phyloP scores from a whole-genome alignment of 495 filamentous ascomycete genomes.

The Podospora bellae-mahoneyi region DNA sequence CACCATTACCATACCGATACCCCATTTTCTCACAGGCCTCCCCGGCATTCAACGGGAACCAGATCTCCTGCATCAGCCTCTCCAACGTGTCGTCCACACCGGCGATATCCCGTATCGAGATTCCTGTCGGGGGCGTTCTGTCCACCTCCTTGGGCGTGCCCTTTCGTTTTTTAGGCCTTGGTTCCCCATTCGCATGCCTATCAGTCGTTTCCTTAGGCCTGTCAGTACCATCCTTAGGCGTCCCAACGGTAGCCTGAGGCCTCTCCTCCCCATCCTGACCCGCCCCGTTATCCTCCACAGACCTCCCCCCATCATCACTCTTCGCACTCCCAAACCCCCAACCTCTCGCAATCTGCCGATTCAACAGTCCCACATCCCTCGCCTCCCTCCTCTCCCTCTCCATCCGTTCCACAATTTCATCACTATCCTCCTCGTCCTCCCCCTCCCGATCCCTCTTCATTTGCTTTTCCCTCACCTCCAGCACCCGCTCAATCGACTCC shows the following conservation, averaged over 20 bases:
- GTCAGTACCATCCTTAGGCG: not conserved
- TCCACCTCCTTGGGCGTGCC: slow-evolving; percentile 47
- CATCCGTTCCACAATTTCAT: slow-evolving; percentile 65
- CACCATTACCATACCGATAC: slow-evolving; percentile 77
- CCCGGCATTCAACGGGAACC: slow-evolving; percentile 68
- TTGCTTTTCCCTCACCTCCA: slow-evolving; percentile 70
- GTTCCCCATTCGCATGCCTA: slow-evolving; percentile 63
- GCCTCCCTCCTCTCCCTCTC: slow-evolving; percentile 28
- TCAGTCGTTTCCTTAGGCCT: slow-evolving; percentile 17
- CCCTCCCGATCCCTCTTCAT: slow-evolving; percentile 39
- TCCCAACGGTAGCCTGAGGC: not conserved
- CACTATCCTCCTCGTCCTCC: slow-evolving; percentile 50
- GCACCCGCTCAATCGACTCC: slow-evolving; percentile 79
- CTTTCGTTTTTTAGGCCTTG: slow-evolving; percentile 63
- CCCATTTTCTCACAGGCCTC: slow-evolving; percentile 54
- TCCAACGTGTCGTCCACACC: slow-evolving; percentile 78
- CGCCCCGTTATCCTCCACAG: not conserved
- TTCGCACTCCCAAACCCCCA: slow-evolving; percentile 51
- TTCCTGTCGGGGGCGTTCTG: slow-evolving; percentile 67
- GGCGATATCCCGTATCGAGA: slow-evolving; percentile 77
- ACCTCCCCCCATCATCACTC: slow-evolving; percentile 16
- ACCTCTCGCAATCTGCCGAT: slow-evolving; percentile 47
- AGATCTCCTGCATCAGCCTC: slow-evolving; percentile 74
- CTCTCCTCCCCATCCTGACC: not conserved
- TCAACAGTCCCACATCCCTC: slow-evolving; percentile 29